Conservation (phyloP, 2,329 filamentous ascomycete genomes). For the Ascochyta clinopodiicola region DNA sequence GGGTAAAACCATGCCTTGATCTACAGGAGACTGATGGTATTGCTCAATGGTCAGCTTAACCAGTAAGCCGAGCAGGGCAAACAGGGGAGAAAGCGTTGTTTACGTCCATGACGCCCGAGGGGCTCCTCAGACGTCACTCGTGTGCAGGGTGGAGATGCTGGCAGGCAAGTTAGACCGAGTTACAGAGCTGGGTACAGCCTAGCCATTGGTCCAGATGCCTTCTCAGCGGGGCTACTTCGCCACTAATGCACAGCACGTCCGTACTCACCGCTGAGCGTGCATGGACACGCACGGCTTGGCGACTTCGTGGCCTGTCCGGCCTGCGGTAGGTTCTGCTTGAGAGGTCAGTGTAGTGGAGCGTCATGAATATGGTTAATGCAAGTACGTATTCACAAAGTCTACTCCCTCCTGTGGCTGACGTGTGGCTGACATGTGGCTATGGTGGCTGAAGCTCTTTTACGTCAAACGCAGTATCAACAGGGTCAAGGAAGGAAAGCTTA, state of each 20-base stretch:
- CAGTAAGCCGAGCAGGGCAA: slow-evolving; percentile 7
- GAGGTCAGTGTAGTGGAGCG: neutral
- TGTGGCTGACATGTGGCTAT: neutral
- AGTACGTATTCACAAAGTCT: neutral
- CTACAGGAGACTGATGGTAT: slow-evolving; percentile 11
- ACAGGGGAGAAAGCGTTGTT: slow-evolving; percentile 15
- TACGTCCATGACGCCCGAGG: slow-evolving; percentile 15
- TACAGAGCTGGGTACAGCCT: slow-evolving; percentile 3
- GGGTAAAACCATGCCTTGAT: slow-evolving; percentile 12
- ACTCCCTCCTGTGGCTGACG: neutral
- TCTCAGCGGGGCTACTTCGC: slow-evolving; percentile 12
- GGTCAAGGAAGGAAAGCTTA: neutral
- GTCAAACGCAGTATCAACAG: too few relatives aligned
- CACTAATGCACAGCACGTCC: slow-evolving; percentile 11
- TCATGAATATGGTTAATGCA: neutral
- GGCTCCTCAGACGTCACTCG: slow-evolving; percentile 18
- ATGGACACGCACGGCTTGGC: slow-evolving; percentile 14
- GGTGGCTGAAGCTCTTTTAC: neutral
- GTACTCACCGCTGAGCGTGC: slow-evolving; percentile 16
- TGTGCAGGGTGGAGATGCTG: slow-evolving; percentile 12
- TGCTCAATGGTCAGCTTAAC: slow-evolving; percentile 6
- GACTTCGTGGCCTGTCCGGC: slow-evolving; percentile 5
- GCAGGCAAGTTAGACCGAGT: slow-evolving; percentile 11
- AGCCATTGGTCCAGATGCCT: slow-evolving; percentile 5
- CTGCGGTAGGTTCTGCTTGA: neutral